Evolutionary conservation across 495 filamentous ascomycete species (phyloP).

Genomic region (Diplogelasinospora grovesii): DNA sequence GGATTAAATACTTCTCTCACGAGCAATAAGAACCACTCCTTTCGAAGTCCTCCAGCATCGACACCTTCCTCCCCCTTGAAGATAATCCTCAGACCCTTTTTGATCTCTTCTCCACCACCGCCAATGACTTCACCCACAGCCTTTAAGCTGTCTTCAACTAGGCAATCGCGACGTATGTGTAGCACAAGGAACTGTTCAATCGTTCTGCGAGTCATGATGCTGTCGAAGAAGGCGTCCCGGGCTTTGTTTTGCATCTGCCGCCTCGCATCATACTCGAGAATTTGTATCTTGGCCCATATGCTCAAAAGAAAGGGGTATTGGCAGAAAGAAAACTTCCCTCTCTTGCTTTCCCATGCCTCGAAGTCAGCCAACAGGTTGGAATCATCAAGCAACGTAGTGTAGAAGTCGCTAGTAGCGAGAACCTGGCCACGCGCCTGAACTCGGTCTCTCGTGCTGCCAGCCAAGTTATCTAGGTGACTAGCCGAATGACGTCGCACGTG

Average conservation of each 20-base stretch:
- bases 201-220: constrained; percentile 65
- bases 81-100: constrained; percentile 83
- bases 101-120: constrained; percentile 77
- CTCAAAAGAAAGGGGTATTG: constrained; percentile 93
- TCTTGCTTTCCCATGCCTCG: constrained; percentile 75
- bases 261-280: constrained; percentile 83
- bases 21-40: constrained; percentile 93
- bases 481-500: constrained; percentile 21
- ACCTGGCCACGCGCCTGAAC: constrained; percentile 23
- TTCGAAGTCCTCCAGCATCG: constrained; percentile 84
- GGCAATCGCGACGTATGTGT: constrained; percentile 74
- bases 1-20: constrained; percentile 91
- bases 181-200: constrained; percentile 77
- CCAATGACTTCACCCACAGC: constrained; percentile 84
- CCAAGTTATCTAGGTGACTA: background rate
- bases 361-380: constrained; percentile 83
- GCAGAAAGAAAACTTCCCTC: constrained; percentile 79
- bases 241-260: constrained; percentile 90
- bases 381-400: constrained; percentile 80
- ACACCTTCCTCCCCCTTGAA: constrained; percentile 88
- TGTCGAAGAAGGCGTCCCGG: constrained; percentile 85
- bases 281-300: constrained; percentile 89
- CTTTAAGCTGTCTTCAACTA: constrained; percentile 86
- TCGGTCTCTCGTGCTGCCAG: constrained; percentile 16
- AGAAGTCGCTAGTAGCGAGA: constrained; percentile 77